A percentile compares a stretch with the other conserved stretches of the same genome.
phyloP scores from a whole-genome alignment of 208 protist genomes.

The Angomonas deanei region DNA sequence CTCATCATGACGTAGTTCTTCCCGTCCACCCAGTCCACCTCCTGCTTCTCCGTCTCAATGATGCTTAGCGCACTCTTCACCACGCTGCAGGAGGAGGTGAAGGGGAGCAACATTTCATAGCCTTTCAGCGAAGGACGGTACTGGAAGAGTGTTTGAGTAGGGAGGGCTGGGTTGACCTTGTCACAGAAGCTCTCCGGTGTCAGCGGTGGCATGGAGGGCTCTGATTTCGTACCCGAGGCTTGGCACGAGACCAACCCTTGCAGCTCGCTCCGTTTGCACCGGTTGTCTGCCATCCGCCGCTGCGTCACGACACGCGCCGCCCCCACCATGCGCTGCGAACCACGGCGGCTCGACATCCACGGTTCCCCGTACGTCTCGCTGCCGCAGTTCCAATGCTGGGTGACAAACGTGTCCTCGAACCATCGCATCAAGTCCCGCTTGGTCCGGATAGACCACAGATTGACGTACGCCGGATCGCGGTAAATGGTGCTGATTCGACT shows the following conservation, averaged over 20 bases:
- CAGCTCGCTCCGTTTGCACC: not conserved
- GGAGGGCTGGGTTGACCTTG: not conserved
- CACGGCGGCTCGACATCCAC: conserved; percentile 9
- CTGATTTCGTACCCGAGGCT: not conserved
- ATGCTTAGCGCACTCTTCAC: conserved; percentile 9
- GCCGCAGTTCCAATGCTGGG: conserved; percentile 17
- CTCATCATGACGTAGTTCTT: conserved; percentile 16
- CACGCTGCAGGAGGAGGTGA: conserved; percentile 21
- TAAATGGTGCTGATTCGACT: conserved; percentile 6
- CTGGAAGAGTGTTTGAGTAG: conserved; percentile 7
- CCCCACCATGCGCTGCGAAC: conserved; percentile 14
- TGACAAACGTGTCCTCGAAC: conserved; percentile 12
- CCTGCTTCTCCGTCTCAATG: conserved; percentile 24
- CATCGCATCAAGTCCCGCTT: conserved; percentile 26
- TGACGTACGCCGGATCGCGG: conserved; percentile 10
- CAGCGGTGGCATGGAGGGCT: conserved; percentile 12
- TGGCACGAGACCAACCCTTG: not conserved
- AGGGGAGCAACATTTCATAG: conserved; percentile 26
- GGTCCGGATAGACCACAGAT: conserved; percentile 11
- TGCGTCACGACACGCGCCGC: conserved; percentile 8
- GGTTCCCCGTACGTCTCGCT: conserved; percentile 12
- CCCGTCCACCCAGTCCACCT: conserved; percentile 19
- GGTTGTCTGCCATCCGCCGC: not conserved
- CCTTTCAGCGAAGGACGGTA: conserved; percentile 14
- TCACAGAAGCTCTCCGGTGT: conserved; percentile 15